Conservation (phyloP, 2,329 filamentous ascomycete genomes). For the Emergomyces pasteurianus region DNA sequence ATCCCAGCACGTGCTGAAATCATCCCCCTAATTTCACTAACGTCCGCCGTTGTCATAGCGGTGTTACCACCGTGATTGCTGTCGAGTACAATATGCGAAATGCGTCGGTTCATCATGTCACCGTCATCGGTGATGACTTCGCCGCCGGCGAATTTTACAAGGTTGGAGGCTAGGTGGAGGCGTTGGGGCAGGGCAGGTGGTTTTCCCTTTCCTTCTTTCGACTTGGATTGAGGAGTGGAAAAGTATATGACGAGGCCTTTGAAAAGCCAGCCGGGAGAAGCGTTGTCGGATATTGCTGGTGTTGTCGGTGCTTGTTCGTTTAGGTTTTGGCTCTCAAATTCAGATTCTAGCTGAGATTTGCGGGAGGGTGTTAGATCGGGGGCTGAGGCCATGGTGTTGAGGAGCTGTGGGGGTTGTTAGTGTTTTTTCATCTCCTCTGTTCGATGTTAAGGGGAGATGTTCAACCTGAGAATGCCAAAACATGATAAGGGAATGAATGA, state of each 20-base stretch:
- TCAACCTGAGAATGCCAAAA: neutral
- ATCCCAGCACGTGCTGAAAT: conserved; percentile 19
- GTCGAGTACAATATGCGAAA: conserved; percentile 65
- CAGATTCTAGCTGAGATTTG: conserved; percentile 15
- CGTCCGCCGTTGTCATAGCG: conserved; percentile 36
- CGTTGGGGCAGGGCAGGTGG: conserved; percentile 11
- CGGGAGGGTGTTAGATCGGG: conserved; percentile 28
- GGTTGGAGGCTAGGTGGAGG: conserved; percentile 41
- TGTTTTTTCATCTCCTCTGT: too few relatives aligned
- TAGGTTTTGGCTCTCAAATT: conserved; percentile 18
- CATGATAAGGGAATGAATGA: too few relatives aligned
- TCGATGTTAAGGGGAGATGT: too few relatives aligned
- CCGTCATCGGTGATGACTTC: conserved; percentile 26
- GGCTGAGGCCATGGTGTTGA: conserved; percentile 28
- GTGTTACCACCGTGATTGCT: conserved; percentile 35
- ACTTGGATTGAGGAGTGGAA: conserved; percentile 7
- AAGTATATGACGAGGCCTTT: conserved; percentile 36
- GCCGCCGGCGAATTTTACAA: conserved; percentile 60
- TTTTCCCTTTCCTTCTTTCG: neutral
- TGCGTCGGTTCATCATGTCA: conserved; percentile 37
- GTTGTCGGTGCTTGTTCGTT: neutral
- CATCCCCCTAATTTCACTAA: conserved; percentile 20
- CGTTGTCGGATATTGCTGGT: conserved; percentile 15
- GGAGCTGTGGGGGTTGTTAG: conserved; percentile 16
- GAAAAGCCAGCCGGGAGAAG: conserved; percentile 38